phyloP scores from a whole-genome alignment of 2,329 filamentous ascomycete species.

The Knufia petricola region DNA sequence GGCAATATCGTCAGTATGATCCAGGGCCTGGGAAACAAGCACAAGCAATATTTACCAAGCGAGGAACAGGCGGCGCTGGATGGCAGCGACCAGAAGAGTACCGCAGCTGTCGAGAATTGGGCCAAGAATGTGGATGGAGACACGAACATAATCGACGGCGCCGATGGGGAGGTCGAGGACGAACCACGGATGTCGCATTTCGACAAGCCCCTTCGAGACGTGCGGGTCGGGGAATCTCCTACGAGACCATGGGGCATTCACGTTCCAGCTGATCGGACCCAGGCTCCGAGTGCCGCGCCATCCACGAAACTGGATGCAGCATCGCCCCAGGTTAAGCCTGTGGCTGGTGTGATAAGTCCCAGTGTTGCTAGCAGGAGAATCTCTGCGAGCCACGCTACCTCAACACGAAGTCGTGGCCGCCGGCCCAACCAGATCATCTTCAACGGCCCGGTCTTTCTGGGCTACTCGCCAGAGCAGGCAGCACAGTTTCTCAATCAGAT shows the following conservation, averaged over 20 bases:
- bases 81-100: constrained; percentile 39
- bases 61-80: constrained; percentile 33
- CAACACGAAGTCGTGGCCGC: constrained; percentile 4
- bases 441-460: constrained; percentile 88
- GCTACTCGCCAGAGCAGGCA: constrained; percentile 78
- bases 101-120: constrained; percentile 75
- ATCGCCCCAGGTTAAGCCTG: background rate
- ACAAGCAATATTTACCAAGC: constrained; percentile 72
- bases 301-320: constrained; percentile 12
- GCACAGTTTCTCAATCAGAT: constrained; percentile 56
- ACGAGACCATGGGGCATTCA: constrained; percentile 88
- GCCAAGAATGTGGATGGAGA: constrained; percentile 62
- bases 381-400: constrained; percentile 7
- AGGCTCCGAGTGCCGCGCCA: constrained; percentile 24
- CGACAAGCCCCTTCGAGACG: constrained; percentile 74
- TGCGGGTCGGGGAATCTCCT: constrained; percentile 87
- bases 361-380: background rate
- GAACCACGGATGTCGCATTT: constrained; percentile 64
- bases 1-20: constrained; percentile 91
- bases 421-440: constrained; percentile 59
- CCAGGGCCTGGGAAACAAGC: constrained; percentile 74
- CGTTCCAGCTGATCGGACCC: constrained; percentile 53
- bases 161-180: constrained; percentile 28
- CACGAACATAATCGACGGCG: constrained; percentile 29
- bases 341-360: background rate